Percentiles rank a stretch among this genome's conserved stretches.
Conservation (phyloP, 768 basidiomycete species). For the Chalciporus sphaerocephalus region DNA sequence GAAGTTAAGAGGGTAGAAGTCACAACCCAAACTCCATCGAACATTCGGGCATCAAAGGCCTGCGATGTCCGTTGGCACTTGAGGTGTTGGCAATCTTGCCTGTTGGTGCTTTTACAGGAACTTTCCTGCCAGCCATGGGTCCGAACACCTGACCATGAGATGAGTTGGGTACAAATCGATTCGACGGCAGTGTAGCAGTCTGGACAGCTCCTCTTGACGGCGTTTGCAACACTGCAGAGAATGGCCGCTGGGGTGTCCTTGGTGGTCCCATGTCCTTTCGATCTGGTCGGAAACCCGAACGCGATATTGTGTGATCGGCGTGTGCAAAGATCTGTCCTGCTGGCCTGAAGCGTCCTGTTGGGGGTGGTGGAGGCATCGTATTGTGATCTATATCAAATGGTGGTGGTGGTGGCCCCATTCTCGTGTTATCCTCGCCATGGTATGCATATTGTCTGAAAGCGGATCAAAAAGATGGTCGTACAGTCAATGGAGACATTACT, state of each 20-base stretch:
- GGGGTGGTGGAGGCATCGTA: constrained; percentile 31
- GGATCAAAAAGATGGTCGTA: constrained; percentile 9
- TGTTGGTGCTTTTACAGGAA: constrained; percentile 15
- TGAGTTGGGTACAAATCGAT: constrained; percentile 31
- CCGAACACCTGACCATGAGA: constrained; percentile 24
- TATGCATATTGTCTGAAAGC: constrained; percentile 66
- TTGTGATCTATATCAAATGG: constrained; percentile 29
- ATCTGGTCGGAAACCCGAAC: constrained; percentile 13
- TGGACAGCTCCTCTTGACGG: constrained; percentile 24
- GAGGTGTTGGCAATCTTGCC: constrained; percentile 17
- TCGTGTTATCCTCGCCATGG: constrained; percentile 43
- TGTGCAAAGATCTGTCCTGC: constrained; percentile 13
- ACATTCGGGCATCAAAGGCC: constrained; percentile 46
- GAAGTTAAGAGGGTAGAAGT: not conserved
- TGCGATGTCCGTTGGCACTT: constrained; percentile 47
- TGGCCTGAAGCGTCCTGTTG: constrained; percentile 25
- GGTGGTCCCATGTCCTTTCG: constrained; percentile 48
- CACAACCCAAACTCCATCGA: constrained; percentile 31
- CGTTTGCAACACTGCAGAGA: constrained; percentile 23
- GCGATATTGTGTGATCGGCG: constrained; percentile 10
- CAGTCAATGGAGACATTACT: constrained; percentile 35
- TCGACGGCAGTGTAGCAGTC: constrained; percentile 19
- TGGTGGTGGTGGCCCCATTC: constrained; percentile 36
- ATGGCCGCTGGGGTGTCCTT: constrained; percentile 41
- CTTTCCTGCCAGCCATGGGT: constrained; percentile 14